Conservation (phyloP, 257 asterid genomes). For the Solanum virginianum region DNA sequence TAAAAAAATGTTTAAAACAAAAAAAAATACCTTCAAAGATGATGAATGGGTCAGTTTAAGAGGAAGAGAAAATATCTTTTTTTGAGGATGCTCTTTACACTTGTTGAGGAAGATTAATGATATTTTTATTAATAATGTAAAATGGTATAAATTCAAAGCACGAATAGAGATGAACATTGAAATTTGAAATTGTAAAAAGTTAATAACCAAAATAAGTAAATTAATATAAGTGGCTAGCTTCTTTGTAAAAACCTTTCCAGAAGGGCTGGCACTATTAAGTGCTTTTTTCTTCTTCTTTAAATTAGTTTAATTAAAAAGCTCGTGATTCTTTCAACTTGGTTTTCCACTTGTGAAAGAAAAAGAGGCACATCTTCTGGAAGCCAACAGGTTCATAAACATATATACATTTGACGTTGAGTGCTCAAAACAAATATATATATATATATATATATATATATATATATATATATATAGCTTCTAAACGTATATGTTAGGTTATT, state of each 20-base stretch:
- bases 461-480: not conserved
- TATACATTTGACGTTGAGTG: not conserved
- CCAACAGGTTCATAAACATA: not conserved
- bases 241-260: not conserved
- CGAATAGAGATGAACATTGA: too few species aligned
- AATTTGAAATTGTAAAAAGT: too few species aligned
- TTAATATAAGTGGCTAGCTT: not conserved
- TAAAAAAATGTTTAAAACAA: too few species aligned
- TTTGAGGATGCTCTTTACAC: too few species aligned
- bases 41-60: too few species aligned
- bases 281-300: not conserved
- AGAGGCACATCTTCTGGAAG: not conserved
- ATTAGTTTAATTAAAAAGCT: not conserved
- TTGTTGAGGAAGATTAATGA: too few species aligned
- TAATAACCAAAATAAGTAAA: too few species aligned
- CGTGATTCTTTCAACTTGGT: not conserved
- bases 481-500: not conserved
- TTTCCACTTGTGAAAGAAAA: not conserved
- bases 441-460: not conserved
- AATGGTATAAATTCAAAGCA: too few species aligned
- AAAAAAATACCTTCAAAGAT: too few species aligned
- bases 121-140: too few species aligned
- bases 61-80: too few species aligned
- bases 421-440: not conserved
- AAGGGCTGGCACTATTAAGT: not conserved